These are phyloP conservation scores for Cadophora malorum DNA, from an alignment of 2,329 filamentous ascomycete genomes.

Conservation along the genomic window DNA sequence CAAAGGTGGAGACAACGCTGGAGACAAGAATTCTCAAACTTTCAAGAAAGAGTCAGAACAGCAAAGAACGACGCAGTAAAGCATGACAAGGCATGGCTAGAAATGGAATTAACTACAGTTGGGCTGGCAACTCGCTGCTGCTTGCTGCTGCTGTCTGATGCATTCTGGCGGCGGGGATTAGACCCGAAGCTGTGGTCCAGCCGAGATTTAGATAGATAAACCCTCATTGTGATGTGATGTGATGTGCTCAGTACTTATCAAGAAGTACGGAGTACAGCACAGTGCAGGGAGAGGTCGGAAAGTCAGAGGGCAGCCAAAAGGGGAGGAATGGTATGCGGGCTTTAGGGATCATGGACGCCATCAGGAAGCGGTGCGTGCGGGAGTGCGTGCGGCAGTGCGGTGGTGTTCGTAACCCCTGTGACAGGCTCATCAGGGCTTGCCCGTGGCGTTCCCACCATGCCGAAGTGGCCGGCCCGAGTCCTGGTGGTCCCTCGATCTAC, in stretches of 20 bases:
- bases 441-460: background rate
- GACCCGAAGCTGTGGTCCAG: background rate
- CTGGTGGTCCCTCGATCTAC: background rate
- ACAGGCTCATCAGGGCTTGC: too few relatives aligned
- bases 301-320: too few relatives aligned
- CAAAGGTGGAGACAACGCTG: background rate
- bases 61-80: background rate
- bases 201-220: background rate
- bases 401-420: background rate
- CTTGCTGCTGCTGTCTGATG: background rate
- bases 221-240: background rate
- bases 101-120: background rate
- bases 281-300: too few relatives aligned
- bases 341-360: background rate
- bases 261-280: too few relatives aligned
- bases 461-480: constrained; percentile 15
- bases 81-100: background rate
- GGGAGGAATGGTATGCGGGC: background rate
- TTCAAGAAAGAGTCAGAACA: background rate
- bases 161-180: background rate
- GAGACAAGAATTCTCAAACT: background rate
- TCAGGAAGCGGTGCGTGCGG: constrained; percentile 6
- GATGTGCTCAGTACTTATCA: constrained; percentile 5
- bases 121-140: background rate
- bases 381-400: background rate